Base-by-base conservation (phyloP, 164 flowering plant species). In the Vitis rupestris region DNA sequence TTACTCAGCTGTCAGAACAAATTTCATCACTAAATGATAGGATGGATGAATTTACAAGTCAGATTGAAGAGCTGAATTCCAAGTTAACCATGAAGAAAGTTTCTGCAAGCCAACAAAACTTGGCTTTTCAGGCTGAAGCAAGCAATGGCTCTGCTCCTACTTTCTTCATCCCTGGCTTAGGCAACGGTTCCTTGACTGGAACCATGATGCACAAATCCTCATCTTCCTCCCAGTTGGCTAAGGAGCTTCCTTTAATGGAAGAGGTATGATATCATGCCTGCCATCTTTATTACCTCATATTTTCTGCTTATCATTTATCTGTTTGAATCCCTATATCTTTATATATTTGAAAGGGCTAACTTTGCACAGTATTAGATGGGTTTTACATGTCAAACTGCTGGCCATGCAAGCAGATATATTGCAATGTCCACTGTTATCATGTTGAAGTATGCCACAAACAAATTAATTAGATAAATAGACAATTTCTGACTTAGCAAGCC, bases 21-120 rank as follows among this genome's bases (percentile, higher is more conserved):
- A 93, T 96, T 49, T 87, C 97, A 12, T 84, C 94, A 0, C 78
- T 93, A 29, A 86, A 85, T 79, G 97, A 93, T 65, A 79, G 97
- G 67, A 89, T 96, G 90, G 97, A 93, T 79, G 99, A 89, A 69
- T 93, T 96, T 72, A 86, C 97, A 50, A 79, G 76, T 53, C 86
- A 79, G 12, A 80, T 96, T 57, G 99, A 91, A 76, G 97, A 91
- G 82, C 80, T 96, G 55, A 96, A 84, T 75, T 84, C 93, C 59
- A 90, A 84, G 77, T 76, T 93, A 52, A 75, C 69, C 1, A 51
- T 72, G 11, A 86, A 81, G 76, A 86, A 70, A 50, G 74, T 60
- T 72, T 76, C 87, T 64, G 64, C 82, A 1, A 83, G 88, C 77
- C 88, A 87, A 72, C 97, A 90, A 75, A 91, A 84, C 80, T 59